Percentiles rank a stretch among this genome's conserved stretches.
These are phyloP conservation scores for Taiozyma sp. DNA, from an alignment of 1,139 yeast species.

Conservation along the genomic window DNA sequence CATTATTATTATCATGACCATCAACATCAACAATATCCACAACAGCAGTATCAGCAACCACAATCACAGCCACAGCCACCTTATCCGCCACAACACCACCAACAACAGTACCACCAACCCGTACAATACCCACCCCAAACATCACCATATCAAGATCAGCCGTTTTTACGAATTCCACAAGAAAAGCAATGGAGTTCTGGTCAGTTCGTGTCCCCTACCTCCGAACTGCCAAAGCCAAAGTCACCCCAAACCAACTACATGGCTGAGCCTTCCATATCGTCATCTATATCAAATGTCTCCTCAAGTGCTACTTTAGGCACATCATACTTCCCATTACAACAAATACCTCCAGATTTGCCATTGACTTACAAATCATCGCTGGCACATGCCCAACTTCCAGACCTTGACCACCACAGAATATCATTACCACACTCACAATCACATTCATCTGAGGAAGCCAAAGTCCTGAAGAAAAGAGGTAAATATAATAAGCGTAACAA, in stretches of 20 bases:
- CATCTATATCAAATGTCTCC: background rate
- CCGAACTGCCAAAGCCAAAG: background rate
- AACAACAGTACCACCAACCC: background rate
- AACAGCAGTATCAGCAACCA: background rate
- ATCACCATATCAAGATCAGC: background rate
- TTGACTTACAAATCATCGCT: background rate
- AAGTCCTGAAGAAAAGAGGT: constrained; percentile 9
- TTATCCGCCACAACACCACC: background rate
- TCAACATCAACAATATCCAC: background rate
- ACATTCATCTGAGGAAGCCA: background rate
- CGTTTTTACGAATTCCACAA: background rate
- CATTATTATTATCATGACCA: no score
- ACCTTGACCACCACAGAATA: background rate
- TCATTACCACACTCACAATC: background rate
- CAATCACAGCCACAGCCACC: background rate
- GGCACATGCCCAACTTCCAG: background rate
- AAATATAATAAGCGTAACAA: constrained; percentile 3
- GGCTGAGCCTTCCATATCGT: background rate
- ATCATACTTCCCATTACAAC: background rate
- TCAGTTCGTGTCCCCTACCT: background rate
- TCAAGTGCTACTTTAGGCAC: background rate
- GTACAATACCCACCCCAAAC: background rate
- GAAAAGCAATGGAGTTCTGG: background rate
- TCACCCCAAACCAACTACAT: background rate
- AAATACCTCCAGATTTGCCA: background rate